Evolutionary conservation across 306 rosid genomes (phyloP), one percentile per base, ranked within the genome.

Genomic region (Gynostemma pentaphyllum): DNA sequence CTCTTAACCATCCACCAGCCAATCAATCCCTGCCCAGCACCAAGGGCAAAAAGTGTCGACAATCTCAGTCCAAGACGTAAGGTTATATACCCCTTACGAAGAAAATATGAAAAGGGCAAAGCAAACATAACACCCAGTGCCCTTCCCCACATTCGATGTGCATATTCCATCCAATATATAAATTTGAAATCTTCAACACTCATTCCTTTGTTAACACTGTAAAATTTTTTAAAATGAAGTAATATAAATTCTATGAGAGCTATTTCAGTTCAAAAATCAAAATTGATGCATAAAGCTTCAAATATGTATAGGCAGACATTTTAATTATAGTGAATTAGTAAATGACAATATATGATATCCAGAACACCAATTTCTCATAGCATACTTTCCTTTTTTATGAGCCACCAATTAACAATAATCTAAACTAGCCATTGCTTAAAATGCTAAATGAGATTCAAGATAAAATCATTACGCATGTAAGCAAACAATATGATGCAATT

Each of bases 1-100:
- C 94, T 90, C 83, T 82, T 90, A 67, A 90, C 97, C 97, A 90
- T 90, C 97, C 97, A 90, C 97, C 97, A 87, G 72, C 97, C 97
- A 26, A 90, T 77, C 23, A 86, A 68, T 72, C 95, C 90, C 86
- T 90, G 95, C 46, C 94, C 95, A 49, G 88, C 95, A 77, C 94
- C 97, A 54, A 87, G 90, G 70, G 70, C 85, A 76, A 87, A 82
- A 30, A 90, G 81, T 51, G 72, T 71, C 46, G 86, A 84, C 45
- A 90, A 79, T 79, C 91, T 84, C 62, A 81, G 60, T 70, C 95
- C 97, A 72, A 86, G 86, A 49, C 78, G 72, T 71, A 91, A 2
- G 64, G 97, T 85, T 49, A 91, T 87, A 72, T 87, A 91, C 27
- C 95, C 85, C 64, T 87, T 87, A 52, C 76, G 89, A 50, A 87